Conservation (phyloP, 768 basidiomycete genomes). For the Pulveroboletus sp. region DNA sequence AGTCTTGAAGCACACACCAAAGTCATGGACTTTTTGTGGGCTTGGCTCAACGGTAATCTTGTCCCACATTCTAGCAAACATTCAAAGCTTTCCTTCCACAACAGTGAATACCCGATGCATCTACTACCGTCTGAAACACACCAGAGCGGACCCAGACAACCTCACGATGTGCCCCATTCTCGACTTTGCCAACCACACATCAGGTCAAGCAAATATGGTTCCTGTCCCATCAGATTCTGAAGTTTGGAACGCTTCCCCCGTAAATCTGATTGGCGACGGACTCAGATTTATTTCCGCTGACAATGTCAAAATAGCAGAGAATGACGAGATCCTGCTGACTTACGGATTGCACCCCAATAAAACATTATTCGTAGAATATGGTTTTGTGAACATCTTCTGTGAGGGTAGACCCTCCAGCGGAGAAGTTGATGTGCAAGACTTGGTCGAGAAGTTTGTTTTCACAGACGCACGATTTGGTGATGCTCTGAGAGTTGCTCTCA, state of each 20-base stretch:
- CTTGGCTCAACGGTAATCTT: slow-evolving; percentile 78
- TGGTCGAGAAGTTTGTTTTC: slow-evolving; percentile 50
- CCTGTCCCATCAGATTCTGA: slow-evolving; percentile 38
- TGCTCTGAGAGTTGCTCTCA: slow-evolving; percentile 52
- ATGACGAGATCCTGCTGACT: slow-evolving; percentile 68
- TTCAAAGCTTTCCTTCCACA: slow-evolving; percentile 1
- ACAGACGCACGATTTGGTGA: slow-evolving; percentile 36
- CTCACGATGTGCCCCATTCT: slow-evolving; percentile 85
- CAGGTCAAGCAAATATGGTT: slow-evolving; percentile 38
- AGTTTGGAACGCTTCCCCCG: slow-evolving; percentile 35
- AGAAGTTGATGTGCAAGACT: slow-evolving; percentile 61
- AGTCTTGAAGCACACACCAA: slow-evolving; percentile 6
- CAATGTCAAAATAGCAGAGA: slow-evolving; percentile 37
- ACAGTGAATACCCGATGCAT: slow-evolving; percentile 92
- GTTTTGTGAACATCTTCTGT: slow-evolving; percentile 57
- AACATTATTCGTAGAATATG: slow-evolving; percentile 84
- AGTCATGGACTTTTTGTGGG: slow-evolving; percentile 66
- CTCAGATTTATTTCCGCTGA: slow-evolving; percentile 51
- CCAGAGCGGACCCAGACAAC: slow-evolving; percentile 61
- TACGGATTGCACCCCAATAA: slow-evolving; percentile 81
- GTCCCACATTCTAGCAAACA: slow-evolving; percentile 2
- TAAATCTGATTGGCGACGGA: slow-evolving; percentile 38
- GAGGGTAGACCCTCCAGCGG: slow-evolving; percentile 32
- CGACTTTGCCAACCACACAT: slow-evolving; percentile 84
- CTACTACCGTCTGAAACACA: slow-evolving; percentile 55